A percentile compares a stretch with the other conserved stretches of the same genome.
Conservation (phyloP, 129 eudicot genomes). For the Flaveria linearis region DNA sequence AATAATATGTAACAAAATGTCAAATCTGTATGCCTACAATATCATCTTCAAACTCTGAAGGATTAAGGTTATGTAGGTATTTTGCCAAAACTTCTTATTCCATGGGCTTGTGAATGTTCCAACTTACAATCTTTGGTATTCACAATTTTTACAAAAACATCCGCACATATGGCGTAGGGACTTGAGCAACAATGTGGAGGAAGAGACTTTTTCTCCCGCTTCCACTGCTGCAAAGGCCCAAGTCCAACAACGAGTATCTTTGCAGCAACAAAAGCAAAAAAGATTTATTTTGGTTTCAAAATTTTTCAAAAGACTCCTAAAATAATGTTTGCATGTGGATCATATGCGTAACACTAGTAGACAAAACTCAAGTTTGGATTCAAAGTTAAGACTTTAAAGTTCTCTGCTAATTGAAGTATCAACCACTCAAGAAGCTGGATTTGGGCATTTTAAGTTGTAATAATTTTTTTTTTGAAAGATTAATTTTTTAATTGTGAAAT, state of each 20-base stretch:
- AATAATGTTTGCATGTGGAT: conserved; percentile 5
- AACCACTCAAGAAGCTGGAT: conserved; percentile 16
- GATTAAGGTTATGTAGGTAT: conserved; percentile 15
- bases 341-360: conserved; percentile 13
- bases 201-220: too few species aligned
- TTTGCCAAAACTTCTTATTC: not conserved
- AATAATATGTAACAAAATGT: conserved; percentile 17
- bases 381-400: not conserved
- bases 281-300: not conserved
- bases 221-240: too few species aligned
- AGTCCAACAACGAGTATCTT: not conserved
- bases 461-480: too few species aligned
- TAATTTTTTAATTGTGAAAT: too few species aligned
- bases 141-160: not conserved
- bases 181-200: too few species aligned
- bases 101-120: conserved; percentile 17
- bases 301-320: not conserved
- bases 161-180: too few species aligned
- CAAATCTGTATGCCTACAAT: conserved; percentile 1
- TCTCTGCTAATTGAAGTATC: conserved; percentile 7
- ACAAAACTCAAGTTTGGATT: conserved; percentile 17
- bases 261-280: not conserved
- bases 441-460: conserved; percentile 30
- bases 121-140: conserved; percentile 9
- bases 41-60: not conserved